Evolutionary conservation across 192 early-diverging fungal genomes (phyloP).

Genomic region (Lobulomyces angularis): DNA sequence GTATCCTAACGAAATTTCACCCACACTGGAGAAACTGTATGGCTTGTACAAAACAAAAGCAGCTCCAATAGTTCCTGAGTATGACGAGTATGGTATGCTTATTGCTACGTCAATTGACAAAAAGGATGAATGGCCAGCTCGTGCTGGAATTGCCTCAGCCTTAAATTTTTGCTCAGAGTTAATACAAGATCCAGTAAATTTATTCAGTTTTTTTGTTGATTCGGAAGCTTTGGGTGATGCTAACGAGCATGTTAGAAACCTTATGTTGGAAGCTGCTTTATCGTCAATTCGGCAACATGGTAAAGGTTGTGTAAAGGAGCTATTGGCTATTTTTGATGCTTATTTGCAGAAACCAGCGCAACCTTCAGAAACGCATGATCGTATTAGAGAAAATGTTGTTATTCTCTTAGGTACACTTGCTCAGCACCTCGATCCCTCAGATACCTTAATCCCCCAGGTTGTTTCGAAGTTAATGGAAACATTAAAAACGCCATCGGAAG

Average conservation of each 20-base stretch:
- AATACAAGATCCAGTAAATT: constrained; percentile 31
- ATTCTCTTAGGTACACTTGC: constrained; percentile 86
- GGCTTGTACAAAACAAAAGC: constrained; percentile 27
- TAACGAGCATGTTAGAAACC: constrained; percentile 57
- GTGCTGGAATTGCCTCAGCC: constrained; percentile 69
- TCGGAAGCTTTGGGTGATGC: constrained; percentile 77
- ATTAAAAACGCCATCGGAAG: constrained; percentile 82
- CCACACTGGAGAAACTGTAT: constrained; percentile 50
- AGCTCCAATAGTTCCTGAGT: constrained; percentile 66
- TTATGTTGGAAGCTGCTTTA: constrained; percentile 80
- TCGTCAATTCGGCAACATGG: constrained; percentile 63
- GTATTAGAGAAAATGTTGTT: constrained; percentile 81
- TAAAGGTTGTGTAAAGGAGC: constrained; percentile 40
- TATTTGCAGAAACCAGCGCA: constrained; percentile 61
- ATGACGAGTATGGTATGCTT: constrained; percentile 81
- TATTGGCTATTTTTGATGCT: constrained; percentile 67
- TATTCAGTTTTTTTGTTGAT: constrained; percentile 73
- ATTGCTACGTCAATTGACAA: constrained; percentile 73
- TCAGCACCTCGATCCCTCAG: constrained; percentile 63
- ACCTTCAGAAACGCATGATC: constrained; percentile 66
- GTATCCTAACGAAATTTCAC: constrained; percentile 33
- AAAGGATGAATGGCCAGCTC: constrained; percentile 65
- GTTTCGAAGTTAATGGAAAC: constrained; percentile 81
- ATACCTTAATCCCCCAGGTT: constrained; percentile 62
- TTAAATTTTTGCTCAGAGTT: constrained; percentile 54